Evolutionary conservation across 2,329 filamentous ascomycete species (phyloP).

Genomic region (Stachybotrys elegans): DNA sequence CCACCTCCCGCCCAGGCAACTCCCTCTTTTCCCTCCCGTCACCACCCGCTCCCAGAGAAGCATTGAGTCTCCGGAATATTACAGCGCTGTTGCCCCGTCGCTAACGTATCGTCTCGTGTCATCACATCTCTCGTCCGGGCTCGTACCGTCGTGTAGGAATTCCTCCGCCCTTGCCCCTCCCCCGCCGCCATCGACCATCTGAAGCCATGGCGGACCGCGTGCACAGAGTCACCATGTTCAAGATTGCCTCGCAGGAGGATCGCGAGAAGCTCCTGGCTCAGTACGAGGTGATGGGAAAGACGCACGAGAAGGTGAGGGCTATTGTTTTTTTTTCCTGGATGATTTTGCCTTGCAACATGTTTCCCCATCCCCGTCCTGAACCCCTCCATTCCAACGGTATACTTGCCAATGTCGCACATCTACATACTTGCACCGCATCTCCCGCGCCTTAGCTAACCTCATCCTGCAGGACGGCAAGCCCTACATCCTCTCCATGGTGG

Average conservation of each 20-base stretch:
- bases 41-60: too few relatives aligned
- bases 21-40: too few relatives aligned
- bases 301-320: constrained; percentile 24
- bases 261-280: constrained; percentile 22
- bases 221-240: constrained; percentile 32
- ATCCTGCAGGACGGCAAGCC: constrained; percentile 50
- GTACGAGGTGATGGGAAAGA: constrained; percentile 24
- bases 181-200: neutral
- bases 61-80: constrained; percentile 1
- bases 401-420: too few relatives aligned
- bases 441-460: too few relatives aligned
- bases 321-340: too few relatives aligned
- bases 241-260: constrained; percentile 26
- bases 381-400: too few relatives aligned
- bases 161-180: neutral
- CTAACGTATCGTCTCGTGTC: neutral
- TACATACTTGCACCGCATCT: too few relatives aligned
- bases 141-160: neutral
- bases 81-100: neutral
- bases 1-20: too few relatives aligned
- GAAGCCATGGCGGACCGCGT: constrained; percentile 13
- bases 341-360: too few relatives aligned
- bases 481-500: constrained; percentile 50
- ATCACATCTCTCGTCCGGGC: neutral
- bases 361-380: too few relatives aligned